phyloP scores from a whole-genome alignment of 371 early-diverging fungal genomes.

The Rhizopus delemar region DNA sequence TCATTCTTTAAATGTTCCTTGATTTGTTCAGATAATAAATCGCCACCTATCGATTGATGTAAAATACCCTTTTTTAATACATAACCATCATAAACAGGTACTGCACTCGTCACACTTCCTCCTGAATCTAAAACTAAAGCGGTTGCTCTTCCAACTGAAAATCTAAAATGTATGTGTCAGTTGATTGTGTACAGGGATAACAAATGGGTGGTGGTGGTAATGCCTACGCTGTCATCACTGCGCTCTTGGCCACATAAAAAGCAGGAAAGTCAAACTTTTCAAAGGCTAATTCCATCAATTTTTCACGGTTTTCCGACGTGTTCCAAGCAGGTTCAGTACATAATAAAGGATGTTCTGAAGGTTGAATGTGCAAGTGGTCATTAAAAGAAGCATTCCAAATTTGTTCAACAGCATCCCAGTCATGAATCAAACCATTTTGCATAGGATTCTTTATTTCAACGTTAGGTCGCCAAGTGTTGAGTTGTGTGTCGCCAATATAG shows the following conservation, averaged over 20 bases:
- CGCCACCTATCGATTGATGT: constrained; percentile 80
- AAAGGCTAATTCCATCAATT: constrained; percentile 87
- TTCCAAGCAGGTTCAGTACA: constrained; percentile 90
- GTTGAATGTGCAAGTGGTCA: constrained; percentile 62
- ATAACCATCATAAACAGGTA: constrained; percentile 95
- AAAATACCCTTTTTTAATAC: constrained; percentile 86
- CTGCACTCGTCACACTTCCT: constrained; percentile 81
- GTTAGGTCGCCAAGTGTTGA: constrained; percentile 70
- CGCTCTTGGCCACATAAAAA: constrained; percentile 85
- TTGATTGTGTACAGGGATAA: too few species aligned
- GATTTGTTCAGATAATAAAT: constrained; percentile 76
- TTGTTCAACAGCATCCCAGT: constrained; percentile 91
- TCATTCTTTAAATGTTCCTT: constrained; percentile 61
- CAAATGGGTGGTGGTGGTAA: background rate
- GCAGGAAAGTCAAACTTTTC: constrained; percentile 92
- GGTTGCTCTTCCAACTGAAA: constrained; percentile 87
- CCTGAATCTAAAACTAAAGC: constrained; percentile 94
- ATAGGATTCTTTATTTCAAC: constrained; percentile 83
- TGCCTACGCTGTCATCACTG: constrained; percentile 88
- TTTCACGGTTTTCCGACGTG: constrained; percentile 77
- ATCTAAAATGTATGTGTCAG: constrained; percentile 28
- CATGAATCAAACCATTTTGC: constrained; percentile 61
- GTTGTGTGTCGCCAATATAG: constrained; percentile 79
- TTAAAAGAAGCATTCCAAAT: constrained; percentile 83
- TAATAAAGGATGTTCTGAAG: constrained; percentile 86